Conservation (phyloP, 495 filamentous ascomycete species). For the Lasiosphaeria miniovina region DNA sequence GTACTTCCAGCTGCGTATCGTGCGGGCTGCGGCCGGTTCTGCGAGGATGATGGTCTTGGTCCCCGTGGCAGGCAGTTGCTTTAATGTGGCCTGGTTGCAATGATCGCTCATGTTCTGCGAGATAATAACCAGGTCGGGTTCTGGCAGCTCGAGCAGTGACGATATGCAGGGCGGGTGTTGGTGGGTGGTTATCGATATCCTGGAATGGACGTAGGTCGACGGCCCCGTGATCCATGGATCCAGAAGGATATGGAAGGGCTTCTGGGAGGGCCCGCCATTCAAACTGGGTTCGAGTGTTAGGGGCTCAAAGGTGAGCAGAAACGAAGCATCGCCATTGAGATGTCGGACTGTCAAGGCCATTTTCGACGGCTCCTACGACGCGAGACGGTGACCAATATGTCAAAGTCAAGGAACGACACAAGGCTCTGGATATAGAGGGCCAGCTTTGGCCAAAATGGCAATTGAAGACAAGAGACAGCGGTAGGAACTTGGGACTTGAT, state of each 20-base stretch:
- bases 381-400: neutral
- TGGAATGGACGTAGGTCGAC: constrained; percentile 58
- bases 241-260: constrained; percentile 61
- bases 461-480: neutral
- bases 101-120: constrained; percentile 71
- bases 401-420: too few species aligned
- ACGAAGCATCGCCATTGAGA: constrained; percentile 68
- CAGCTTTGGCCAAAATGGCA: too few species aligned
- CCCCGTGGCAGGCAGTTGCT: constrained; percentile 52
- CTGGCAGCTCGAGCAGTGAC: constrained; percentile 57
- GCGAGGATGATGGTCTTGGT: constrained; percentile 60
- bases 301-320: constrained; percentile 63
- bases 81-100: constrained; percentile 64
- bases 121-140: constrained; percentile 64
- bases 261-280: constrained; percentile 31
- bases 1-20: constrained; percentile 62
- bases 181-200: constrained; percentile 57
- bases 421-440: too few species aligned
- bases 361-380: neutral
- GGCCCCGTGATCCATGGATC: constrained; percentile 70
- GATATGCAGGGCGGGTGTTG: constrained; percentile 53
- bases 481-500: neutral
- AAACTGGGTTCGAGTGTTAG: constrained; percentile 24
- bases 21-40: constrained; percentile 57
- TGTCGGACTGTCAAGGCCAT: constrained; percentile 67